Evolutionary conservation across 192 early-diverging fungal species (phyloP).

Genomic region (Coemansia sp.): DNA sequence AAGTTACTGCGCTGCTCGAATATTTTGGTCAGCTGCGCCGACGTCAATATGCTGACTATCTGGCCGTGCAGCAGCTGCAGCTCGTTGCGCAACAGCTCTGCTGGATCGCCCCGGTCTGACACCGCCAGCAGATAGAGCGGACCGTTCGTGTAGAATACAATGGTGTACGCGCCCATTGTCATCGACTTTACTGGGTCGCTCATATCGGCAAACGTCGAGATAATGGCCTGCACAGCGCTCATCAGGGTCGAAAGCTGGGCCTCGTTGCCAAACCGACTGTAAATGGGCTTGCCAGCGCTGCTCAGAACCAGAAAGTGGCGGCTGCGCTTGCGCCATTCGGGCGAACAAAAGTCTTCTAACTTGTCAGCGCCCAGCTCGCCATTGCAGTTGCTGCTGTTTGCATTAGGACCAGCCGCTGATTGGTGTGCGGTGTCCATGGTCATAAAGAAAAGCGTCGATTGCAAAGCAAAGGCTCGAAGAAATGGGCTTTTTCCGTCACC

Average conservation of each 20-base stretch:
- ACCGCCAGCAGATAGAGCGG: slow-evolving; percentile 86
- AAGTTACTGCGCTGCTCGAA: slow-evolving; percentile 84
- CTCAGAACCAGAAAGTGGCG: slow-evolving; percentile 93
- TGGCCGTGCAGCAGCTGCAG: slow-evolving; percentile 77
- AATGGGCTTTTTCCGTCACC: no score
- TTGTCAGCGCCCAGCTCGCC: slow-evolving; percentile 21
- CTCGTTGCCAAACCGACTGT: slow-evolving; percentile 90
- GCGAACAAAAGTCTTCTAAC: slow-evolving; percentile 41
- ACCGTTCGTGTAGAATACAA: slow-evolving; percentile 78
- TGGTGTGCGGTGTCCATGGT: background rate
- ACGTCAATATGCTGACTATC: slow-evolving; percentile 80
- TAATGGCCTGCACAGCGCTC: slow-evolving; percentile 87
- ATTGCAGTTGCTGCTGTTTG: background rate
- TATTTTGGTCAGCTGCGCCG: slow-evolving; percentile 74
- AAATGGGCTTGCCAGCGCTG: slow-evolving; percentile 93
- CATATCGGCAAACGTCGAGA: slow-evolving; percentile 78
- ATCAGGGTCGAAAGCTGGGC: slow-evolving; percentile 79
- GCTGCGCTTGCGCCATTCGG: slow-evolving; percentile 35
- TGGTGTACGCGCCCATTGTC: slow-evolving; percentile 63
- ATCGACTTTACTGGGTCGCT: slow-evolving; percentile 71
- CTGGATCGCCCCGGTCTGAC: slow-evolving; percentile 75
- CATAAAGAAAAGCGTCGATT: background rate
- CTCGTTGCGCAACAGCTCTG: slow-evolving; percentile 73
- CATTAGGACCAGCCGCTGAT: background rate
- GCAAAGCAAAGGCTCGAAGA: background rate